Base-by-base conservation (phyloP, 345 rosid species). In the Eucalyptus regnans region DNA sequence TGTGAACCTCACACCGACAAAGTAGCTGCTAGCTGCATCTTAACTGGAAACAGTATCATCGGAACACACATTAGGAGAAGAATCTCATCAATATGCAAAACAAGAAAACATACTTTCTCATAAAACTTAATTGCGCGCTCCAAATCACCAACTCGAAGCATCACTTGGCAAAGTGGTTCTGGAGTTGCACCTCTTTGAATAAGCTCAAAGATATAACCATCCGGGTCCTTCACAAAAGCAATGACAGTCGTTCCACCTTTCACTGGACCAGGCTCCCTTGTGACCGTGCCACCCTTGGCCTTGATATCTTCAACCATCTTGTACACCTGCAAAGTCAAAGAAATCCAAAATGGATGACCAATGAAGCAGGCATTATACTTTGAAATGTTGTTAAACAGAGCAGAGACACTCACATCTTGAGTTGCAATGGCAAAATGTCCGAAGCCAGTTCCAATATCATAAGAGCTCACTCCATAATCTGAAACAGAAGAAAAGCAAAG, bases 141-240 rank as follows among this genome's bases (percentile, higher is more conserved):
- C 41, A 97, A 92, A 90, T 98, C 98, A 88, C 99, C 98, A 54
- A 94, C 97, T 88, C 99, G 98, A 88, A 98, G 97, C 98, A 97
- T 98, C 29, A 98, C 95, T 95, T 98, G 99, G 90, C 99, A 98
- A 43, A 98, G 93, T 56, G 99, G 99, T 89, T 97, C 97, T 87
- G 98, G 99, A 64, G 99, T 97, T 80, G 95, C 93, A 79, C 95
- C 98, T 88, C 99, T 93, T 89, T 98, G 98, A 89, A 98, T 97
- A 58, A 97, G 92, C 94, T 97, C 97, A 90, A 97, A 97, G 64
- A 86, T 25, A 87, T 96, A 97, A 62, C 99, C 99, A 94, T 97
- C 99, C n/a, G 98, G 99, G 92, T 97, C 99, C 95, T 97, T 98
- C 60, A 97, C 97, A 90, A 97, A 96, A 31, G 99, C 98, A 92